Base-by-base conservation (phyloP, 169 alveolate species). In the Eimeria maxima region DNA sequence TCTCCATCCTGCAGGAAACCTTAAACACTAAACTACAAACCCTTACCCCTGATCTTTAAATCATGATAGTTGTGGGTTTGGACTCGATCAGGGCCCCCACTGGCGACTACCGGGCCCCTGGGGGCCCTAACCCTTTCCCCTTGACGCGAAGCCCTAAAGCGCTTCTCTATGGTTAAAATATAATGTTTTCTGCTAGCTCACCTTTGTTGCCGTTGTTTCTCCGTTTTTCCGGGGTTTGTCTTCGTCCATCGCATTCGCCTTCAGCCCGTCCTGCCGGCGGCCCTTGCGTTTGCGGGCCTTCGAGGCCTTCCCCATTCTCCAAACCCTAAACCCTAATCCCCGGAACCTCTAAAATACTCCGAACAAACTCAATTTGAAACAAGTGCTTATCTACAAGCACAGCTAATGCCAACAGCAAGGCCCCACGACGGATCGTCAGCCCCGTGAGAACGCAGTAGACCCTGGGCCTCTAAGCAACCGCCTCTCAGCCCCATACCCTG, bases 271-370 rank as follows among this genome's bases (percentile, higher is more conserved):
- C n/a, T 60, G 93, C n/a, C 81, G 80, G 24, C 93, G 93, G 60
- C 81, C 93, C 93, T 63, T 86, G 63, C 93, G 93, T 81, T 86
- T 86, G 55, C 93, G 93, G 60, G 93, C 93, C 80, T 86, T 86
- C 67, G 93, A 86, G 20, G 80, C 93, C 93, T 86, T 86, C 81
- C 93, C 93, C 93, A 86, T 86, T 55, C 16, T 63, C 65, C 45
- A 86, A 60, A 86, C 93, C 93, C 93, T 63, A 86, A 53, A 83
- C 91, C 90, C 90, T 81, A 81, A 81, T 29, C 90, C 91, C 91
- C 55, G 29, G n/a, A 78, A 16, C 20, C 88, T 45, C 60, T 4
- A 33, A 44, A 71, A 71, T 13, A 8, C 14, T 29, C 81, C 0
- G 27, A 4, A 38, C 2, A 71, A 29, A 71, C 50, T 71, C n/a